A percentile compares a stretch with the other conserved stretches of the same genome.
phyloP scores from a whole-genome alignment of 352 stramenopile species.

The Phytophthora sp. region DNA sequence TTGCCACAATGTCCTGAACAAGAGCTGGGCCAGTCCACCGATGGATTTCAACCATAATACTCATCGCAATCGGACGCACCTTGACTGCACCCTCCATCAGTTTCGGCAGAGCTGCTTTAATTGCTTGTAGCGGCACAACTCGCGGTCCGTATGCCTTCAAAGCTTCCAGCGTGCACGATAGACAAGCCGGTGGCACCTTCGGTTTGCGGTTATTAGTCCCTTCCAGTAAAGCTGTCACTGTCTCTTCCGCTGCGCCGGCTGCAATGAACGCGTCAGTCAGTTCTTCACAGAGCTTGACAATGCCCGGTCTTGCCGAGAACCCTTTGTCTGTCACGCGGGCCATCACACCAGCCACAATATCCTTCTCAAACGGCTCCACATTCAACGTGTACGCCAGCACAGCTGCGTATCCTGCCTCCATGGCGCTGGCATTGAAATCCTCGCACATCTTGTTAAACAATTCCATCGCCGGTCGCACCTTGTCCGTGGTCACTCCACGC shows the following conservation, averaged over 20 bases:
- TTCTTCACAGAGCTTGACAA: conserved; percentile 82
- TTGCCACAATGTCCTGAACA: conserved; percentile 80
- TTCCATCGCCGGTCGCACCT: conserved; percentile 58
- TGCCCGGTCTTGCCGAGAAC: conserved; percentile 78
- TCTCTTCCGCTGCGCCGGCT: conserved; percentile 77
- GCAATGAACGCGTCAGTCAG: conserved; percentile 79
- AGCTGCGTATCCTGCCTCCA: conserved; percentile 79
- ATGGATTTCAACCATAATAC: conserved; percentile 82
- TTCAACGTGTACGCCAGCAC: conserved; percentile 75
- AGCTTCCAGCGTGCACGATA: conserved; percentile 63
- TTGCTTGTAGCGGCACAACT: conserved; percentile 64
- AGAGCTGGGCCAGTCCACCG: conserved; percentile 79
- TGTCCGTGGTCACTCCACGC: conserved; percentile 41
- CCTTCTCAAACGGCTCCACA: conserved; percentile 73
- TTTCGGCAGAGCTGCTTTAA: conserved; percentile 73
- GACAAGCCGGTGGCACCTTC: conserved; percentile 83
- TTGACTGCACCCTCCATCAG: conserved; percentile 87
- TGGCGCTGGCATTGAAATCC: conserved; percentile 79
- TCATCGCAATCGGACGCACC: conserved; percentile 79
- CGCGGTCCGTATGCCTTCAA: conserved; percentile 84
- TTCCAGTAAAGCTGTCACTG: conserved; percentile 74
- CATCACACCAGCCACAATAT: conserved; percentile 73
- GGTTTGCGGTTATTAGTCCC: conserved; percentile 89
- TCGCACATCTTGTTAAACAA: conserved; percentile 85
- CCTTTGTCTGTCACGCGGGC: conserved; percentile 83